A percentile compares a stretch with the other conserved stretches of the same genome.
Evolutionary conservation across 2,329 filamentous ascomycete genomes (phyloP).

Genomic region (Grosmannia huntii): DNA sequence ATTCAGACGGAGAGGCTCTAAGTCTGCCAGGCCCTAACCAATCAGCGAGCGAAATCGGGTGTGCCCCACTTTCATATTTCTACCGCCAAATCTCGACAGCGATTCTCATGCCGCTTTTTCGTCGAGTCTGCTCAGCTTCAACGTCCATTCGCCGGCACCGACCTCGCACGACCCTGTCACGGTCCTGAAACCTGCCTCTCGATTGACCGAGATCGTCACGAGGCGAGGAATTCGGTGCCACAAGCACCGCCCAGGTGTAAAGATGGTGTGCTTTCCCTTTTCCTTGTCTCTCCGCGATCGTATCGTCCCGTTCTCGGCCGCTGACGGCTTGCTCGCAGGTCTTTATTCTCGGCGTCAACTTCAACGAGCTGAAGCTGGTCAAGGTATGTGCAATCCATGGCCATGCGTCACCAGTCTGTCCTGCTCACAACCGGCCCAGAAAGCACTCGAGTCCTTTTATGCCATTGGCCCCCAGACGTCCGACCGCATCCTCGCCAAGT

Average conservation of each 20-base stretch:
- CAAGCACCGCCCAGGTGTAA: background rate
- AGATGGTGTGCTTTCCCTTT: background rate
- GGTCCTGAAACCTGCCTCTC: background rate
- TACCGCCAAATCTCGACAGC: background rate
- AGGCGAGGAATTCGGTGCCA: background rate
- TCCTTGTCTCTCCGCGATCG: too few relatives aligned
- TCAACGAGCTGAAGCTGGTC: slow-evolving; percentile 71
- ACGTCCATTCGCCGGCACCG: background rate
- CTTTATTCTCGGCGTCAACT: slow-evolving; percentile 78
- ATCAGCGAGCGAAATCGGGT: background rate
- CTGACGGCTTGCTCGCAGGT: slow-evolving; percentile 35
- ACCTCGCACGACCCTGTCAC: background rate
- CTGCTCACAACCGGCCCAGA: slow-evolving; percentile 26
- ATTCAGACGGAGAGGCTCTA: background rate
- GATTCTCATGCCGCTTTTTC: background rate
- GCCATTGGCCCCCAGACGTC: slow-evolving; percentile 62
- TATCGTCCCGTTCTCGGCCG: background rate
- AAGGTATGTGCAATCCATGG: slow-evolving; percentile 41
- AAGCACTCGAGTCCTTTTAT: slow-evolving; percentile 74
- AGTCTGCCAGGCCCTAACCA: background rate
- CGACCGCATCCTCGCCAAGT: slow-evolving; percentile 69
- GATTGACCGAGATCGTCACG: background rate
- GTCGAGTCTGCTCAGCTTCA: background rate
- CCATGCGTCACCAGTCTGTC: background rate
- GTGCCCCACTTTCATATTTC: background rate